These are phyloP conservation scores for Leptosphaerulina australis DNA, from an alignment of 2,329 filamentous ascomycete genomes.

Conservation along the genomic window DNA sequence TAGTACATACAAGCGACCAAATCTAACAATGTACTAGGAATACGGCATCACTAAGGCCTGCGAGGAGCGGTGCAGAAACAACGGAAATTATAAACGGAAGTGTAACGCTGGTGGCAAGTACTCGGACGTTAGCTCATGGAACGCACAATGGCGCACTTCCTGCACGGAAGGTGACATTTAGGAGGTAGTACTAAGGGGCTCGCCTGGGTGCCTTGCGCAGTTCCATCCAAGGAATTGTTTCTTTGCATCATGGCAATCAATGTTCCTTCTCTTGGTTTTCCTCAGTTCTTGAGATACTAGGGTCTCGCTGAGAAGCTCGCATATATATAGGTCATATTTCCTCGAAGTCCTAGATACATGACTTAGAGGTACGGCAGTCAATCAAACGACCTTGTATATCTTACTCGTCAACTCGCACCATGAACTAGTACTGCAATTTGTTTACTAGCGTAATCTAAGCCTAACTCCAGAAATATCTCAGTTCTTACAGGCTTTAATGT, in stretches of 20 bases:
- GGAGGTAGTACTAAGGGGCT: conserved; percentile 2
- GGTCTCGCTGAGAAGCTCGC: conserved; percentile 1
- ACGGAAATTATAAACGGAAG: conserved; percentile 7
- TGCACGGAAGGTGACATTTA: conserved; percentile 12
- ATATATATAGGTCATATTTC: conserved; percentile 1
- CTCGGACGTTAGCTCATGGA: conserved; percentile 10
- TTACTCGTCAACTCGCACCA: background rate
- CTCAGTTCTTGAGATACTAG: conserved; percentile 2
- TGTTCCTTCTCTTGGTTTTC: conserved; percentile 2
- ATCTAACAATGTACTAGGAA: conserved; percentile 7
- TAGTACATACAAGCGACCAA: conserved; percentile 3
- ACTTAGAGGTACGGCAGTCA: conserved; percentile 1
- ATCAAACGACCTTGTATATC: background rate
- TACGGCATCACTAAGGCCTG: conserved; percentile 8
- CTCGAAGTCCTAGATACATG: conserved; percentile 1
- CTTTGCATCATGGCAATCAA: conserved; percentile 5
- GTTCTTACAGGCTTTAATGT: conserved; percentile 1
- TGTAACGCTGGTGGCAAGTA: conserved; percentile 11
- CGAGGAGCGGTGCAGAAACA: conserved; percentile 7
- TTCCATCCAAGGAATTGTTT: conserved; percentile 1
- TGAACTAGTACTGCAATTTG: background rate
- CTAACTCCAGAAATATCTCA: background rate
- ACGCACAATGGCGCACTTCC: conserved; percentile 2
- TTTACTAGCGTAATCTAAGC: background rate
- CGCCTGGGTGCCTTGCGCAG: conserved; percentile 2